Conservation (phyloP, 768 basidiomycete species). For the Boletus pseudopeckii region DNA sequence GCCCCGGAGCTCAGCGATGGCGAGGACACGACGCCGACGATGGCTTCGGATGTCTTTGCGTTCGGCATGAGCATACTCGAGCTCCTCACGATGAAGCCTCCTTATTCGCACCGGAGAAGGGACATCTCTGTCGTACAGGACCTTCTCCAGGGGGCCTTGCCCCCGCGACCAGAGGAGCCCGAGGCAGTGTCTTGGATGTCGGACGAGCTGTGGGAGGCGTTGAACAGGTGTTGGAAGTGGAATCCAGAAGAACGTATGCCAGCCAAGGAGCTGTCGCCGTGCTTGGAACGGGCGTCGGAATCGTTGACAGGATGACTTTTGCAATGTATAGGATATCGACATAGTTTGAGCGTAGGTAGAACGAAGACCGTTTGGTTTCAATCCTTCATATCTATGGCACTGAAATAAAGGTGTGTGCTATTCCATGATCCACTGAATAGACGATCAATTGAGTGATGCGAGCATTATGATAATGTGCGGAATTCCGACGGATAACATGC, state of each 20-base stretch:
- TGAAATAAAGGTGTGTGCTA: not conserved
- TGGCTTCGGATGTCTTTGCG: constrained; percentile 52
- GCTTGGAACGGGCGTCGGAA: constrained; percentile 13
- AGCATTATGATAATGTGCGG: constrained; percentile 38
- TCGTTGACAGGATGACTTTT: not conserved
- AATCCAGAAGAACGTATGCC: constrained; percentile 37
- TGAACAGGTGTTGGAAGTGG: constrained; percentile 47
- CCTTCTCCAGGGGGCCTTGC: constrained; percentile 38
- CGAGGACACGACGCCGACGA: constrained; percentile 40
- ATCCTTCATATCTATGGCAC: not conserved
- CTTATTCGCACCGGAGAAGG: constrained; percentile 47
- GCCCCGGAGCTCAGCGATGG: constrained; percentile 57
- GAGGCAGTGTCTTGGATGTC: constrained; percentile 38
- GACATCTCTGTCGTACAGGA: constrained; percentile 50
- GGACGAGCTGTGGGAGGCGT: constrained; percentile 45
- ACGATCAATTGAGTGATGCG: constrained; percentile 32
- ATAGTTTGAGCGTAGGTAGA: not conserved
- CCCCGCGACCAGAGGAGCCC: constrained; percentile 40
- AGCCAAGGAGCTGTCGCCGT: constrained; percentile 35
- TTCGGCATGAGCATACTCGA: constrained; percentile 62
- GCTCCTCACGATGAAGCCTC: constrained; percentile 48
- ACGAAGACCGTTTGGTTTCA: not conserved
- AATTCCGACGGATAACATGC: constrained; percentile 37
- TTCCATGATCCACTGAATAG: constrained; percentile 11
- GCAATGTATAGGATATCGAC: not conserved